These are phyloP conservation scores for Mortierella sp. DNA, from an alignment of 371 early-diverging fungal species.

Conservation along the genomic window DNA sequence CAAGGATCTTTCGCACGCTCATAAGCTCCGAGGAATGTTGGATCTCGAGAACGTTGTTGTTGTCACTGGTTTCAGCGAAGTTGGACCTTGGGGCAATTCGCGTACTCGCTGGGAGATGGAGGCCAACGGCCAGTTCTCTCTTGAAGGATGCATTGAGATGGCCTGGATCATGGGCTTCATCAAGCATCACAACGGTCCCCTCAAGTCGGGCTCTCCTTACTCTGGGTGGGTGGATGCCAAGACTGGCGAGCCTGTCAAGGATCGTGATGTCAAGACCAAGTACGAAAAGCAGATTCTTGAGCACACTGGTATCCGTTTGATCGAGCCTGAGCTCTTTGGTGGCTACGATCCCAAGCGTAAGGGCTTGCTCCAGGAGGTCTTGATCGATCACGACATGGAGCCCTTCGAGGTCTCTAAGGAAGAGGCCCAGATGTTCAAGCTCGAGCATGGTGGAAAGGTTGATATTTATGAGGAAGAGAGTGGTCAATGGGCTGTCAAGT, in stretches of 20 bases:
- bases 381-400: slow-evolving; percentile 91
- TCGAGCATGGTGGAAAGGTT: slow-evolving; percentile 87
- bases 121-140: slow-evolving; percentile 91
- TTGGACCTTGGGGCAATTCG: slow-evolving; percentile 94
- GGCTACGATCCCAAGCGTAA: slow-evolving; percentile 95
- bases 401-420: slow-evolving; percentile 92
- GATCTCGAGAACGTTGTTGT: slow-evolving; percentile 95
- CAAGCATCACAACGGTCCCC: slow-evolving; percentile 88
- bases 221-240: slow-evolving; percentile 96
- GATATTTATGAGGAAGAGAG: slow-evolving; percentile 80
- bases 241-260: slow-evolving; percentile 91
- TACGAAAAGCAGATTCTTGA: slow-evolving; percentile 93
- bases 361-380: slow-evolving; percentile 91
- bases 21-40: slow-evolving; percentile 86
- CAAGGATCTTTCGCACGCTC: slow-evolving; percentile 74
- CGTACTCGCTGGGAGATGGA: slow-evolving; percentile 99
- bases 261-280: slow-evolving; percentile 91
- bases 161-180: slow-evolving; percentile 98
- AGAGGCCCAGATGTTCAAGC: slow-evolving; percentile 93
- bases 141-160: slow-evolving; percentile 97
- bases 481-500: slow-evolving; percentile 81
- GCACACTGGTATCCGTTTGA: slow-evolving; percentile 95
- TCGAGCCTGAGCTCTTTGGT: slow-evolving; percentile 90
- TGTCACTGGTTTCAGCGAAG: slow-evolving; percentile 95
- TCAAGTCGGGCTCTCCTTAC: slow-evolving; percentile 85